Evolutionary conservation across 2,329 filamentous ascomycete species (phyloP).

Genomic region (Diaporthe longicolla): DNA sequence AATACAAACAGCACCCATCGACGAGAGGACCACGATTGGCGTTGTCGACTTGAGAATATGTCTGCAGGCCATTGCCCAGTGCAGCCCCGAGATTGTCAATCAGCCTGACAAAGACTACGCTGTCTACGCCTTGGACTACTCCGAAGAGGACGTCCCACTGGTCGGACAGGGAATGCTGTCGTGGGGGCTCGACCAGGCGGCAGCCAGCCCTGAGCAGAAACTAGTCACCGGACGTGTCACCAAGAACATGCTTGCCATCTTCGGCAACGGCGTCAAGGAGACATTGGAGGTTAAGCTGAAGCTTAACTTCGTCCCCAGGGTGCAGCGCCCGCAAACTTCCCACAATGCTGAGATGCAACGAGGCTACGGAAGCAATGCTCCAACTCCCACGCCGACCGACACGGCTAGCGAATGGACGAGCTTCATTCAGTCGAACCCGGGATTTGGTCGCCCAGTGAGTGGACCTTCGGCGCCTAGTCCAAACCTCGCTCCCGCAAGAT

Average conservation of each 20-base stretch:
- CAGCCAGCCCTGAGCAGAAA: slow-evolving; percentile 70
- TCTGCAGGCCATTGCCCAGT: slow-evolving; percentile 81
- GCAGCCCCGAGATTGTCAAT: slow-evolving; percentile 87
- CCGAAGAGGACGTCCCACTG: slow-evolving; percentile 91
- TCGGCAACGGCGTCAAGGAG: slow-evolving; percentile 86
- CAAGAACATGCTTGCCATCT: slow-evolving; percentile 86
- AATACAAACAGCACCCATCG: slow-evolving; percentile 84
- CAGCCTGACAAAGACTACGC: slow-evolving; percentile 86
- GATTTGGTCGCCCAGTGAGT: slow-evolving; percentile 57
- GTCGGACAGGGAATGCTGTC: slow-evolving; percentile 97
- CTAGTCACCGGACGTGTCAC: slow-evolving; percentile 92
- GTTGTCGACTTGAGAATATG: slow-evolving; percentile 90
- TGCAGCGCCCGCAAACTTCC: slow-evolving; percentile 51
- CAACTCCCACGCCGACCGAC: slow-evolving; percentile 68
- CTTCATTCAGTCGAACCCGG: slow-evolving; percentile 80
- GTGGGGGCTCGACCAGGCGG: slow-evolving; percentile 75
- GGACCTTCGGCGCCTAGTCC: slow-evolving; percentile 53
- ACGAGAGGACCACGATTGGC: slow-evolving; percentile 86
- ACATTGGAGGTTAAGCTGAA: slow-evolving; percentile 94
- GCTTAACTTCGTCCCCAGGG: slow-evolving; percentile 81
- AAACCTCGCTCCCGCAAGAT: slow-evolving; percentile 48
- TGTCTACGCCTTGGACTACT: slow-evolving; percentile 97
- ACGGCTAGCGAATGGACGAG: slow-evolving; percentile 80
- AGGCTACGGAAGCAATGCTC: slow-evolving; percentile 42
- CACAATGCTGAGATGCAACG: slow-evolving; percentile 41